These are phyloP conservation scores for Monosporascus ibericus DNA, from an alignment of 2,329 filamentous ascomycete genomes.

Conservation along the genomic window DNA sequence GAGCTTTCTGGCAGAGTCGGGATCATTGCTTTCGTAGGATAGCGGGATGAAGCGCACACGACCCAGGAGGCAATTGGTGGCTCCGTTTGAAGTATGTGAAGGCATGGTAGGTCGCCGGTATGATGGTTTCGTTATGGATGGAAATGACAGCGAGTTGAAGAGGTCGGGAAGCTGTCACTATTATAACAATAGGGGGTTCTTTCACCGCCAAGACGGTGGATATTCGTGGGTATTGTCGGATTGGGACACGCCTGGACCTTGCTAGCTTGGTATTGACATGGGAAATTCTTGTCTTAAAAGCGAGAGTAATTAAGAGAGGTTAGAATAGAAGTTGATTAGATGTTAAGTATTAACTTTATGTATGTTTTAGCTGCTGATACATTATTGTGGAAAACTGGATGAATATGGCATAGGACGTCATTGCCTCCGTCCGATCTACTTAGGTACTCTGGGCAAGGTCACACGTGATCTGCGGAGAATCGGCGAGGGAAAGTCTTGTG, in stretches of 20 bases:
- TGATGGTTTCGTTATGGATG: not conserved
- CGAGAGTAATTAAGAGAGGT: not conserved
- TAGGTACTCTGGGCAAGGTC: too few relatives aligned
- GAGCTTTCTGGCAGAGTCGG: constrained; percentile 73
- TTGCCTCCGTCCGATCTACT: not conserved
- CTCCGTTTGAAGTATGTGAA: constrained; percentile 13
- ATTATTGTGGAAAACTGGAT: not conserved
- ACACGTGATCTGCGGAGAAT: not conserved
- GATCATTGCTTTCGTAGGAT: constrained; percentile 70
- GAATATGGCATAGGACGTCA: not conserved
- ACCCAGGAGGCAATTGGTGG: constrained; percentile 31
- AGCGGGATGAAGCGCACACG: constrained; percentile 63
- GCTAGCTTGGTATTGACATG: not conserved
- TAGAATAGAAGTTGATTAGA: not conserved
- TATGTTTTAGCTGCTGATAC: too few relatives aligned
- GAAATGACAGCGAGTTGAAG: not conserved
- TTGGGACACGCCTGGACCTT: not conserved
- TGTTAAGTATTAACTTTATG: too few relatives aligned
- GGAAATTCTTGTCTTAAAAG: too few relatives aligned
- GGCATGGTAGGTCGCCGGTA: constrained; percentile 13
- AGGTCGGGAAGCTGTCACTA: not conserved
- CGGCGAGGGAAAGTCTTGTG: not conserved
- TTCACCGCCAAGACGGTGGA: not conserved
- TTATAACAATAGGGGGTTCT: not conserved
- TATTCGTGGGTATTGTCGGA: not conserved